phyloP scores from a whole-genome alignment of 345 rosid species.

The Aquilaria sinensis region DNA sequence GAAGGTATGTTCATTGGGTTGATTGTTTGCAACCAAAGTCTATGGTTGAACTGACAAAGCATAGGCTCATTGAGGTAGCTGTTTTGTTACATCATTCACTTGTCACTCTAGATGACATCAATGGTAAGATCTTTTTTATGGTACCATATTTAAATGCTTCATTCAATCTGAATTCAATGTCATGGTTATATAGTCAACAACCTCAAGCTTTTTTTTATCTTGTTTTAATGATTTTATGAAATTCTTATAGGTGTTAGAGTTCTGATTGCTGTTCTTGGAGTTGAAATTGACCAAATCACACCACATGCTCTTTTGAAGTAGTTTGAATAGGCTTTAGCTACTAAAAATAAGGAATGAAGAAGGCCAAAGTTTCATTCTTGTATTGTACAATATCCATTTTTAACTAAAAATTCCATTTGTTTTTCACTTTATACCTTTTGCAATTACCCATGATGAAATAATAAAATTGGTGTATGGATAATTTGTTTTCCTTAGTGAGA shows the following conservation, averaged over 20 bases:
- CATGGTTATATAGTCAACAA: background rate
- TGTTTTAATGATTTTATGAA: background rate
- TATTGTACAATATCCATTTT: too few species aligned
- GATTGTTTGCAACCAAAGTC: conserved; percentile 51
- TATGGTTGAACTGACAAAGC: conserved; percentile 56
- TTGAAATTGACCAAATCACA: conserved; percentile 32
- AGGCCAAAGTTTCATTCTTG: background rate
- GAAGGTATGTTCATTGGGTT: background rate
- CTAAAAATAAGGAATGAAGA: conserved; percentile 35
- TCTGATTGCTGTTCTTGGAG: conserved; percentile 53
- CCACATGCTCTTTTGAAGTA: conserved; percentile 47
- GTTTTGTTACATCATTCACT: conserved; percentile 71
- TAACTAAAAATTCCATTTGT: too few species aligned
- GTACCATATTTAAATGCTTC: background rate
- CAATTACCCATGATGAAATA: too few species aligned
- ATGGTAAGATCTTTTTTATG: conserved; percentile 35
- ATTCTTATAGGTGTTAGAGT: conserved; percentile 35
- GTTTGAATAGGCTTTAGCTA: conserved; percentile 34
- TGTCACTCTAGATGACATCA: conserved; percentile 61
- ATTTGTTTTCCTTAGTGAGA: too few species aligned
- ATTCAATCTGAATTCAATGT: background rate
- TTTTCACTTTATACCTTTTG: too few species aligned
- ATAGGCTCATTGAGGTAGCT: conserved; percentile 49
- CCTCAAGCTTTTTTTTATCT: background rate
- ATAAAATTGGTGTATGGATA: too few species aligned